Evolutionary conservation across 1,284 basidiomycete species (phyloP).

Genomic region (Hortiboletus rubellus): DNA sequence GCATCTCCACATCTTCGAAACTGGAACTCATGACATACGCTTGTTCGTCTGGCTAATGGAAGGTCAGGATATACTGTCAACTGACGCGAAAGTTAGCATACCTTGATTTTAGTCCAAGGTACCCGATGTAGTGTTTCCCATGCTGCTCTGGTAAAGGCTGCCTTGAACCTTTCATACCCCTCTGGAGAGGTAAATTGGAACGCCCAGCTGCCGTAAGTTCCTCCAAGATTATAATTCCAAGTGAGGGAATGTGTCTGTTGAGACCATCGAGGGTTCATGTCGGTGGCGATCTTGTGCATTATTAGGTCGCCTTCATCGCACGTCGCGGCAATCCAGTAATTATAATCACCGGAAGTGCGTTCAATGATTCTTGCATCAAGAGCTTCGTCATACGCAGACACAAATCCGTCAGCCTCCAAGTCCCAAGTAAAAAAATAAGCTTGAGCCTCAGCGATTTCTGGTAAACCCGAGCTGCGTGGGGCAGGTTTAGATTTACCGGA

Average conservation of each 20-base stretch:
- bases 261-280: constrained; percentile 78
- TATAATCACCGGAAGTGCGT: constrained; percentile 47
- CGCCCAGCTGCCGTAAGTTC: constrained; percentile 78
- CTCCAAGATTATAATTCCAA: constrained; percentile 76
- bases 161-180: constrained; percentile 65
- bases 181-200: constrained; percentile 67
- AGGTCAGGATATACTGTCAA: constrained; percentile 1
- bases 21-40: constrained; percentile 71
- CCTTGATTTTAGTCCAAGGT: constrained; percentile 83
- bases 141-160: constrained; percentile 66
- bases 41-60: constrained; percentile 68
- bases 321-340: constrained; percentile 65
- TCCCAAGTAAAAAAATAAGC: constrained; percentile 78
- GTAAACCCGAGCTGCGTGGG: constrained; percentile 19
- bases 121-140: constrained; percentile 85
- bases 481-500: constrained; percentile 16
- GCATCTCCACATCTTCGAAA: constrained; percentile 85
- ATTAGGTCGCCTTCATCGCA: constrained; percentile 53
- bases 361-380: constrained; percentile 71
- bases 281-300: constrained; percentile 60
- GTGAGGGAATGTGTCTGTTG: constrained; percentile 71
- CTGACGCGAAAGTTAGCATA: constrained; percentile 29
- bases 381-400: constrained; percentile 59
- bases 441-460: constrained; percentile 43
- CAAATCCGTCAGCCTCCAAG: constrained; percentile 64